These are phyloP conservation scores for Blepharisma undulans DNA, from an alignment of 169 alveolate genomes.

Conservation along the genomic window DNA sequence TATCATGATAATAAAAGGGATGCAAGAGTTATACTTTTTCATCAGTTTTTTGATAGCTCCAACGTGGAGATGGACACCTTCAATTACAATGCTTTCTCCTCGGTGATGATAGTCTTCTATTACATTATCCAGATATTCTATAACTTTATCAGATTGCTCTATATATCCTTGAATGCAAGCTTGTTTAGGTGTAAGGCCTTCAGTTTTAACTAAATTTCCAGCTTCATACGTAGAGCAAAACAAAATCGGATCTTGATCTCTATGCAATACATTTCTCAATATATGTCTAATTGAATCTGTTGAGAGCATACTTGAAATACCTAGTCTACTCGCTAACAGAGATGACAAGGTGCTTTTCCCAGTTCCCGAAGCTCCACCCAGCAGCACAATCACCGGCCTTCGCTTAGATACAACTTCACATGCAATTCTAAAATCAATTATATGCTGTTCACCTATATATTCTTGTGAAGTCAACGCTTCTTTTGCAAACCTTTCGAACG, in stretches of 20 bases:
- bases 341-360: conserved; percentile 84
- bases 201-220: conserved; percentile 52
- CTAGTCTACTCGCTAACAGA: conserved; percentile 74
- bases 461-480: conserved; percentile 39
- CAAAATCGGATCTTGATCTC: conserved; percentile 63
- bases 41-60: conserved; percentile 61
- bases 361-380: conserved; percentile 88
- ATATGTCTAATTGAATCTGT: conserved; percentile 86
- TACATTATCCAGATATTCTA: conserved; percentile 68
- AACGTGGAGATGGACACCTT: conserved; percentile 87
- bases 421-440: conserved; percentile 51
- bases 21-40: conserved; percentile 65
- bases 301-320: conserved; percentile 73
- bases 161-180: conserved; percentile 75
- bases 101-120: conserved; percentile 52
- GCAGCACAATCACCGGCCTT: conserved; percentile 63
- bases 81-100: conserved; percentile 75
- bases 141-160: conserved; percentile 69
- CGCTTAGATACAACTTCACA: conserved; percentile 54
- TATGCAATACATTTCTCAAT: conserved; percentile 45
- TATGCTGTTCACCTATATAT: conserved; percentile 41
- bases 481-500: conserved; percentile 35
- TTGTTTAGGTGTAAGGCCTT: conserved; percentile 55
- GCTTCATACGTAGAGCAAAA: conserved; percentile 79
- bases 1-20: conserved; percentile 73